A percentile compares a stretch with the other conserved stretches of the same genome.
phyloP scores from a whole-genome alignment of 2,329 filamentous ascomycete genomes.

The Onygena corvina region DNA sequence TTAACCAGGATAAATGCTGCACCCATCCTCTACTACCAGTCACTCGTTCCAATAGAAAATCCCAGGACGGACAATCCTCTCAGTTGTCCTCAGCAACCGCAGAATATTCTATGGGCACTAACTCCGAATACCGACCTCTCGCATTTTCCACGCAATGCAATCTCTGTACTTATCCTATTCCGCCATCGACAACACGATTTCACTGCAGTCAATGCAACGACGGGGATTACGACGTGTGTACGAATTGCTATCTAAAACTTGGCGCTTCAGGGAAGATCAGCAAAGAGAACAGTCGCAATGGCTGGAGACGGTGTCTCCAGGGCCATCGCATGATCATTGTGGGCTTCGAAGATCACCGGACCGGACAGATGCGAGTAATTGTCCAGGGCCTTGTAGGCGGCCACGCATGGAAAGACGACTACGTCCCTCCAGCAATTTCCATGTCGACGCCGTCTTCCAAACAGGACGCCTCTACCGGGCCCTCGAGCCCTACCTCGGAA shows the following conservation, averaged over 20 bases:
- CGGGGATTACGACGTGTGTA: constrained; percentile 83
- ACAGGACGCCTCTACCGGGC: constrained; percentile 17
- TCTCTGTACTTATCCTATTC: constrained; percentile 61
- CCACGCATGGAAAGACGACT: constrained; percentile 51
- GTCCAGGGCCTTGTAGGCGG: constrained; percentile 69
- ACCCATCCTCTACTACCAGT: constrained; percentile 70
- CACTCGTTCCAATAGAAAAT: constrained; percentile 42
- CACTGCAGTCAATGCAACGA: constrained; percentile 68
- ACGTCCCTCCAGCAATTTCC: constrained; percentile 23
- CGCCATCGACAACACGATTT: constrained; percentile 55
- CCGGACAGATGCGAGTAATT: constrained; percentile 56
- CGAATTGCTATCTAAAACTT: constrained; percentile 60
- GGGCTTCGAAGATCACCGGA: constrained; percentile 57
- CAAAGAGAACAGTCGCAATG: constrained; percentile 60
- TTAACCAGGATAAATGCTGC: constrained; percentile 70
- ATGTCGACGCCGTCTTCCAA: constrained; percentile 16
- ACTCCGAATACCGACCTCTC: constrained; percentile 49
- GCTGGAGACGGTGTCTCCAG: constrained; percentile 70
- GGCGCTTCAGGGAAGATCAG: constrained; percentile 54
- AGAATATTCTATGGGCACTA: neutral
- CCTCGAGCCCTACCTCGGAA: constrained; percentile 22
- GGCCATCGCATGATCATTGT: constrained; percentile 78
- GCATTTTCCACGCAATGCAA: constrained; percentile 67
- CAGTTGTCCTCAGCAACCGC: neutral
- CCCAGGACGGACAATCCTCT: neutral